These are phyloP conservation scores for Fusarium clavum DNA, from an alignment of 2,329 filamentous ascomycete species.

Conservation along the genomic window DNA sequence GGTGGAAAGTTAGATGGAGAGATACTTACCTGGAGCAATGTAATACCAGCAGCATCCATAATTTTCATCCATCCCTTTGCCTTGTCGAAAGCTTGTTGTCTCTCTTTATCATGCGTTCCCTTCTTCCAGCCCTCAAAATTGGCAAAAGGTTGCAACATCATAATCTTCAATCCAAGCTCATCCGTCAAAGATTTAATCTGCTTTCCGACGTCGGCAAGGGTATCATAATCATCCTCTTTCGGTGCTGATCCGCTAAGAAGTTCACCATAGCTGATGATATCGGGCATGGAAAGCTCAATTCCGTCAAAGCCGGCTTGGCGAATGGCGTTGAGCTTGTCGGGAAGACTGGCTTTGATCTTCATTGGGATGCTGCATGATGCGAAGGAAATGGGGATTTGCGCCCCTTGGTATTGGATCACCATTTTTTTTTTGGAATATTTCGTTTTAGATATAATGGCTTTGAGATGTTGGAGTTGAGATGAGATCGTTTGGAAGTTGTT, in stretches of 20 bases:
- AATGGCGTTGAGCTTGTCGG: constrained; percentile 71
- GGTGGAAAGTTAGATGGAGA: neutral
- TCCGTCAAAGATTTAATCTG: constrained; percentile 67
- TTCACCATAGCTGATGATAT: constrained; percentile 72
- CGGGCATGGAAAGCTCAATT: constrained; percentile 80
- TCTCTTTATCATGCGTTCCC: constrained; percentile 60
- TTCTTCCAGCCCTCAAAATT: constrained; percentile 81
- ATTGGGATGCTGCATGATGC: constrained; percentile 67
- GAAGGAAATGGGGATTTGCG: constrained; percentile 51
- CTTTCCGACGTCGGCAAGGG: constrained; percentile 65
- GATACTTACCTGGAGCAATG: constrained; percentile 72
- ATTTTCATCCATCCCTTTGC: constrained; percentile 76
- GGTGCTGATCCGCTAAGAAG: constrained; percentile 64
- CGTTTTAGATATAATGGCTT: too few species aligned
- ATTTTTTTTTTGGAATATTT: constrained; percentile 1
- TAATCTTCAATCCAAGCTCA: constrained; percentile 66
- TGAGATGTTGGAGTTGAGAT: too few species aligned
- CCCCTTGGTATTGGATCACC: constrained; percentile 15
- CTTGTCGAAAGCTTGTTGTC: constrained; percentile 71
- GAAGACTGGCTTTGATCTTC: constrained; percentile 61
- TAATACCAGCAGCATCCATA: constrained; percentile 76
- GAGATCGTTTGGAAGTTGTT: neutral
- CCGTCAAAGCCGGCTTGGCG: constrained; percentile 73
- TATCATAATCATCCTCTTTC: constrained; percentile 67
- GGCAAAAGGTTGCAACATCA: constrained; percentile 80